Percentiles rank a stretch among this genome's conserved stretches.
These are phyloP conservation scores for Trametes pubescens DNA, from an alignment of 1,284 basidiomycete genomes.

Conservation along the genomic window DNA sequence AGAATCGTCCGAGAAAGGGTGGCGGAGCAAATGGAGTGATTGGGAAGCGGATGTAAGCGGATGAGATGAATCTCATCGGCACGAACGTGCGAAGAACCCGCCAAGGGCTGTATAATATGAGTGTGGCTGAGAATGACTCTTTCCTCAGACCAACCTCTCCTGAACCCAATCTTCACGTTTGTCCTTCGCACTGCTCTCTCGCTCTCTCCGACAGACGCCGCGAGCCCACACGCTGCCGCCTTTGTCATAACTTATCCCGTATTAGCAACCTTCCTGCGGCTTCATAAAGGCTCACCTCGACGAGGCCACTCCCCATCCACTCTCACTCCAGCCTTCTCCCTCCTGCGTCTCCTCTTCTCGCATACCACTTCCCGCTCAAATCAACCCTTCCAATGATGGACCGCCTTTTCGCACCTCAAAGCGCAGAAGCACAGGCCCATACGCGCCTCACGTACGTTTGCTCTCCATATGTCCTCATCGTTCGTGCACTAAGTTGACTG, in stretches of 20 bases:
- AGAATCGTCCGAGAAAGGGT: conserved; percentile 9
- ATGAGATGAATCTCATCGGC: conserved; percentile 24
- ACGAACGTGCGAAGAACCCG: conserved; percentile 39
- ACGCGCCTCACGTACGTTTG: conserved; percentile 67
- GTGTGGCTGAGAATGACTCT: conserved; percentile 33
- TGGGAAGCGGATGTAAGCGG: conserved; percentile 29
- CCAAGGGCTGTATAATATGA: conserved; percentile 31
- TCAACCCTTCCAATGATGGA: conserved; percentile 55
- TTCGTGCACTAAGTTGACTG: conserved; percentile 22
- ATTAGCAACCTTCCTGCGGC: conserved; percentile 17
- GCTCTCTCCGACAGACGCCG: conserved; percentile 14
- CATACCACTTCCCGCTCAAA: conserved; percentile 10
- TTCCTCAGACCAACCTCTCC: conserved; percentile 3
- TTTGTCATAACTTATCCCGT: conserved; percentile 29
- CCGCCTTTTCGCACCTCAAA: conserved; percentile 73
- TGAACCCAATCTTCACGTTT: conserved; percentile 33
- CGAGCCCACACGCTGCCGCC: conserved; percentile 13
- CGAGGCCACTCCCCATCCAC: not conserved
- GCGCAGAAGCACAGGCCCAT: conserved; percentile 77
- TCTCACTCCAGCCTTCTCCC: conserved; percentile 13
- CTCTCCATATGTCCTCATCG: conserved; percentile 19
- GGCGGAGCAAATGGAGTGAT: conserved; percentile 23
- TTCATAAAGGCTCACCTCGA: conserved; percentile 24
- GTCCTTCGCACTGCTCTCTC: conserved; percentile 27
- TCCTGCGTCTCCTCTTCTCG: conserved; percentile 2